phyloP scores from a whole-genome alignment of 2,329 filamentous ascomycete species.

The Leptosphaerulina australis region DNA sequence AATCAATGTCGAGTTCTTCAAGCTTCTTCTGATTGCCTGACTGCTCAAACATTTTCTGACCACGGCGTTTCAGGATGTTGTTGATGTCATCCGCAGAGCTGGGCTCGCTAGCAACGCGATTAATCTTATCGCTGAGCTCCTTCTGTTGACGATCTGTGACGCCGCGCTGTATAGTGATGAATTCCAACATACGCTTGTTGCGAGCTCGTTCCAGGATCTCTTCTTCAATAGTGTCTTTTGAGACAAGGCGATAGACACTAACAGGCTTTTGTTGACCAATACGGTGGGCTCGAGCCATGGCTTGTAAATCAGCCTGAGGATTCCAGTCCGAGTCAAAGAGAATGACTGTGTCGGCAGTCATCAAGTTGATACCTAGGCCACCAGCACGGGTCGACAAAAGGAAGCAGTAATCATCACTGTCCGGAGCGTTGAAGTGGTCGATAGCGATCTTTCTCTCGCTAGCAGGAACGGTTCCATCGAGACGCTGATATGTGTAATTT shows the following conservation, averaged over 20 bases:
- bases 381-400: slow-evolving; percentile 92
- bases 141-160: slow-evolving; percentile 93
- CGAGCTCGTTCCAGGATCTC: slow-evolving; percentile 94
- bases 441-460: slow-evolving; percentile 89
- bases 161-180: slow-evolving; percentile 94
- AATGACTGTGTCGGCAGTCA: slow-evolving; percentile 97
- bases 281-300: slow-evolving; percentile 97
- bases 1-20: slow-evolving; percentile 96
- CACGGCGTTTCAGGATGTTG: slow-evolving; percentile 92
- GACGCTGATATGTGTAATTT: slow-evolving; percentile 92
- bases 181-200: slow-evolving; percentile 97
- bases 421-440: slow-evolving; percentile 97
- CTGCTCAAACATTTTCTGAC: slow-evolving; percentile 99
- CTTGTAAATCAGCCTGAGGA: slow-evolving; percentile 94
- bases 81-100: slow-evolving; percentile 94
- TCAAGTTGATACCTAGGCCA: slow-evolving; percentile 97
- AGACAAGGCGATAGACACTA: slow-evolving; percentile 93
- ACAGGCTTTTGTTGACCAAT: slow-evolving; percentile 97
- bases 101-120: slow-evolving; percentile 73
- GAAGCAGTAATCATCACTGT: slow-evolving; percentile 95
- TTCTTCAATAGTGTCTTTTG: slow-evolving; percentile 97
- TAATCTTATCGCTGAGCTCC: slow-evolving; percentile 72
- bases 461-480: slow-evolving; percentile 93
- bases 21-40: slow-evolving; percentile 95
- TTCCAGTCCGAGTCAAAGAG: slow-evolving; percentile 99